Evolutionary conservation across 129 eudicot genomes (phyloP), one percentile per base, ranked within the genome.

Genomic region (Flaveria trinervia): DNA sequence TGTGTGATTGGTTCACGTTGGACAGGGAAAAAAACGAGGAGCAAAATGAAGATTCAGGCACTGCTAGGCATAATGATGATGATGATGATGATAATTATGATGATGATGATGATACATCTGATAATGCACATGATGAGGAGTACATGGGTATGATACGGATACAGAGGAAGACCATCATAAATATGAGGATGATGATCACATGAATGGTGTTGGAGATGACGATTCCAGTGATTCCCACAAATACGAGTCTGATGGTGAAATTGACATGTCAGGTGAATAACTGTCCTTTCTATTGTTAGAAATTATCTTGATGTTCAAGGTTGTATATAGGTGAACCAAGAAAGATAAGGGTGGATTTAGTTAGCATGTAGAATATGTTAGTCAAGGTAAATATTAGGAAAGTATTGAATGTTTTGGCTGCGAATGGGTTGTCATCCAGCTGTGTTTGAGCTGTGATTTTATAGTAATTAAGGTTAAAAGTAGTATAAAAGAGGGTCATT

Each of bases 1-100:
- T 96, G 99, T 59, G 82, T 61, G 22, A 88, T 94, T 81, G 99
- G 96, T 77, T 91, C 97, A 25, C 93, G 99, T 43, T 94, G 99
- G 99, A 91, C 99, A 4, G 92, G 97, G 80, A 92, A 91, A 83
- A 85, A 62, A 14, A 85, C 13, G 92, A 85, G 82, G 81, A 87
- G 67, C 45, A 74, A 57, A 81, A 68, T 43, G 89, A 84, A 68
- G 73, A 71, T 76, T 72, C 74, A 81, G 60, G 61, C 61, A 13
- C 74, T 54, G 43, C 69, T 55, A 66, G 60, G 48, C 59, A 80
- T 65, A 3, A 73, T 15, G 81, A 81, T 81, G 75, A 81, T 61
- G 48, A 75, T 33, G 55, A 36, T 15, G 73, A 77, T 79, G 80
- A 50, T 13, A 67, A 77, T 81, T 80, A 78, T 65, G 72, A 78